Base-by-base conservation (phyloP, 805 yeast genomes). In the Maudiozyma pseudohumilis region DNA sequence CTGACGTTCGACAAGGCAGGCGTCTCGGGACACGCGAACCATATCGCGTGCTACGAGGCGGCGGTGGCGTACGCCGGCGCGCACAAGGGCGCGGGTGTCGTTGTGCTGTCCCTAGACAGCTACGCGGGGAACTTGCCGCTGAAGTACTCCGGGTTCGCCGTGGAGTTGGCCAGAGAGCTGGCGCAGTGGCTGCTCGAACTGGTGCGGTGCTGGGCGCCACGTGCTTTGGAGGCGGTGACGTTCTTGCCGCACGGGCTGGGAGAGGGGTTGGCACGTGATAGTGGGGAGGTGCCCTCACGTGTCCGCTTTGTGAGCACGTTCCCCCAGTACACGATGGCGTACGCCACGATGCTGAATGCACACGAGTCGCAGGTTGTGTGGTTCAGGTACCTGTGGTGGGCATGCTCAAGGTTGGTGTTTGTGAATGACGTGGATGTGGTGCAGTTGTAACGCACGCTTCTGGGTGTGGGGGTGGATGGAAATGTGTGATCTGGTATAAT, bases 281-380 rank as follows among this genome's bases (percentile, higher is more conserved):
- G n/a, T n/a, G n/a, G n/a, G n/a, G n/a, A n/a, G n/a, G n/a, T n/a
- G 11, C 25, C 11, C 25, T 40, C 8, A 31, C 44, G 39, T n/a
- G n/a, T n/a, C n/a, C n/a, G n/a, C n/a, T 63, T 59, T 39, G 60
- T 69, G 29, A 63, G 32, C 45, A 51, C 51, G 10, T 63, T 26
- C 50, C 56, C 43, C 23, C 55, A 50, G 32, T 56, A 58, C 33
- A 40, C 62, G 1, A 38, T 63, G 11, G 52, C 70, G 4, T 66
- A 77, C 38, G 70, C 80, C 0, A 82, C 95, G 4, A 86, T 89
- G 95, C 63, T 78, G 3, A 68, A 69, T 45, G 94, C 82, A 3
- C 97, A 92, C 60, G 68, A 68, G 44, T 76, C 94, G 2, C 98
- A 92, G 58, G 83, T 92, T 83, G 88, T 81, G 7, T 89, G 96